Evolutionary conservation across 1,284 basidiomycete genomes (phyloP), one percentile per base, ranked within the genome.

Genomic region (Jaminaea rosea): DNA sequence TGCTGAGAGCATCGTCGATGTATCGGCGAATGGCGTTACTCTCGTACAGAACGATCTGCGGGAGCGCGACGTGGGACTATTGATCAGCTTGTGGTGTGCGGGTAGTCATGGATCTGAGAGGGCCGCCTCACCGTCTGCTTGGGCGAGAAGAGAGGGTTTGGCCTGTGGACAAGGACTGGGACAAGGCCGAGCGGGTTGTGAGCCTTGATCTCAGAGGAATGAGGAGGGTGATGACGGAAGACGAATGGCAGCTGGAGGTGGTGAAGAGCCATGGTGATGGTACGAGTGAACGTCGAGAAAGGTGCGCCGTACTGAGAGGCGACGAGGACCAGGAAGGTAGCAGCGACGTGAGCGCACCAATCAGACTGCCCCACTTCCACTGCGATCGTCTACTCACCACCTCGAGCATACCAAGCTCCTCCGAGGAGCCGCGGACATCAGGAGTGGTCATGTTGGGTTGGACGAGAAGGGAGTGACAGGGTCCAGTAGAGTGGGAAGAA

Each of bases 221-320:
- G 51, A 3, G 51, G 51, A 4, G n/a, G 9, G 27, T 26, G 23
- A 8, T 47, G 32, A 13, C 26, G 29, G 46, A 24, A 17, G 31
- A 47, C 23, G 32, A 41, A 49, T 21, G 46, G 51, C 9, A 49
- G 46, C 17, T 34, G 17, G 23, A 53, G 28, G 24, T 49, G 37
- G 29, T 48, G 23, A 5, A 53, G 36, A 26, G 42, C 51, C 23
- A 53, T 21, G 24, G 46, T 28, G 24, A 53, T 53, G 19, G 26
- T 49, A 4, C 51, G 26, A 11, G 51, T 53, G 26, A 53, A 53
- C 11, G 51, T 53, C 9, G 51, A 53, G 46, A 53, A 50, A n/a
- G 51, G 48, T 3, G 44, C 46, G 11, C 51, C 51, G 26, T 42
- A 42, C 39, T 42, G 39, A 17, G 39, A 23, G 39, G 11, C 13